These are phyloP conservation scores for Helicocarpus griseus DNA, from an alignment of 2,329 filamentous ascomycete genomes.

Conservation along the genomic window DNA sequence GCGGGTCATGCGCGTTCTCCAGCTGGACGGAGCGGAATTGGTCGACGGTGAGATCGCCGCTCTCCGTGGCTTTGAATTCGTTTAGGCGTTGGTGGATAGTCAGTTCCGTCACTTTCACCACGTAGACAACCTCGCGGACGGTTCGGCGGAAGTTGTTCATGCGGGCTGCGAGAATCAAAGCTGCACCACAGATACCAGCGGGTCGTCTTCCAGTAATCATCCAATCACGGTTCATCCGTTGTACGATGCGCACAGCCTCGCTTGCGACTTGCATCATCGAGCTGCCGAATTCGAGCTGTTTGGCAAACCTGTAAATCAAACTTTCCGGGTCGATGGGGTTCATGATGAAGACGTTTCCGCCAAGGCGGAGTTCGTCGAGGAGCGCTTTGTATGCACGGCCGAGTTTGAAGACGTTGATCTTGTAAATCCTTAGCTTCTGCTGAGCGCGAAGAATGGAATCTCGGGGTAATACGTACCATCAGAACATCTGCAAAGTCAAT, in stretches of 20 bases:
- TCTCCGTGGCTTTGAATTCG: slow-evolving; percentile 83
- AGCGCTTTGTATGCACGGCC: slow-evolving; percentile 83
- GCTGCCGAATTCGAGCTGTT: slow-evolving; percentile 80
- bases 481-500: slow-evolving; percentile 88
- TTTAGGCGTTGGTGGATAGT: slow-evolving; percentile 86
- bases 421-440: slow-evolving; percentile 24
- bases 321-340: slow-evolving; percentile 78
- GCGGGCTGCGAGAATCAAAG: slow-evolving; percentile 84
- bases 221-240: slow-evolving; percentile 94
- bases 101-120: slow-evolving; percentile 89
- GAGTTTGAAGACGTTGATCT: slow-evolving; percentile 84
- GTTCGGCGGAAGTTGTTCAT: slow-evolving; percentile 98
- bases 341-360: slow-evolving; percentile 54
- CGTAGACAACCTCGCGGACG: slow-evolving; percentile 90
- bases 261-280: slow-evolving; percentile 75
- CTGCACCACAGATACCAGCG: slow-evolving; percentile 88
- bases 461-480: slow-evolving; percentile 28
- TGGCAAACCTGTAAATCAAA: slow-evolving; percentile 82
- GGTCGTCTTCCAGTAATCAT: slow-evolving; percentile 91
- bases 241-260: slow-evolving; percentile 77
- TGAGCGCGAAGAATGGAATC: background rate
- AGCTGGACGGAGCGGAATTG: slow-evolving; percentile 54
- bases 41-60: slow-evolving; percentile 74
- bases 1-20: slow-evolving; percentile 70
- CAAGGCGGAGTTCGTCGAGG: slow-evolving; percentile 48